A percentile compares a stretch with the other conserved stretches of the same genome.
Conservation (phyloP, 2,329 filamentous ascomycete species). For the Colletotrichum sp. region DNA sequence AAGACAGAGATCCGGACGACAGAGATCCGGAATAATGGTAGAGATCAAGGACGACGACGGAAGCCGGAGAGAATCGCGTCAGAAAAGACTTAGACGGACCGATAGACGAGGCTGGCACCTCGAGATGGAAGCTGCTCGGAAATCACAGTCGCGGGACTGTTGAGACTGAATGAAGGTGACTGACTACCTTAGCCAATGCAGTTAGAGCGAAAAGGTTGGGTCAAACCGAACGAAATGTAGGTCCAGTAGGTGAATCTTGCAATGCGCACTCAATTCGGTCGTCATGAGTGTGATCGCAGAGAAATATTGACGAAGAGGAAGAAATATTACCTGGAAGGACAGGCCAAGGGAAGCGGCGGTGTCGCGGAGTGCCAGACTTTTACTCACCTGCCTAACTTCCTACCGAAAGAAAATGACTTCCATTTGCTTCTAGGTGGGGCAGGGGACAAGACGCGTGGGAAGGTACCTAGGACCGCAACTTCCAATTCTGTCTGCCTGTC, state of each 20-base stretch:
- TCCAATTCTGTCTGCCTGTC: background rate
- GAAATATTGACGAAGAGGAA: background rate
- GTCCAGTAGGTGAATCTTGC: background rate
- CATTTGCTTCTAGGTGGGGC: background rate
- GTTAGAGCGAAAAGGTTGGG: background rate
- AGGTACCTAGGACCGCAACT: background rate
- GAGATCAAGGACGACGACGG: background rate
- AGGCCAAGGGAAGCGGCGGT: background rate
- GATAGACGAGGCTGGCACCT: background rate
- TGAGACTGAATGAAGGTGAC: background rate
- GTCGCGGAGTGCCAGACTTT: no score
- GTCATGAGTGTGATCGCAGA: no score
- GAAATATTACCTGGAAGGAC: background rate
- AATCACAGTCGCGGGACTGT: background rate
- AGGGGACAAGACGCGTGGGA: background rate
- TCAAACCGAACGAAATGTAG: background rate
- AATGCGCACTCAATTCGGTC: background rate
- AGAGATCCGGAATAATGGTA: background rate
- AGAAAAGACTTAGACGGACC: background rate
- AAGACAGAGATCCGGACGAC: no score
- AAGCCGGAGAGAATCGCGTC: background rate
- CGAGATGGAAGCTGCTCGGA: background rate
- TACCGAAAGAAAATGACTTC: background rate
- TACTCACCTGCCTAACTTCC: background rate
- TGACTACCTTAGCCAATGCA: background rate